Conservation (phyloP, 2,329 filamentous ascomycete genomes). For the Geosmithia morbida region DNA sequence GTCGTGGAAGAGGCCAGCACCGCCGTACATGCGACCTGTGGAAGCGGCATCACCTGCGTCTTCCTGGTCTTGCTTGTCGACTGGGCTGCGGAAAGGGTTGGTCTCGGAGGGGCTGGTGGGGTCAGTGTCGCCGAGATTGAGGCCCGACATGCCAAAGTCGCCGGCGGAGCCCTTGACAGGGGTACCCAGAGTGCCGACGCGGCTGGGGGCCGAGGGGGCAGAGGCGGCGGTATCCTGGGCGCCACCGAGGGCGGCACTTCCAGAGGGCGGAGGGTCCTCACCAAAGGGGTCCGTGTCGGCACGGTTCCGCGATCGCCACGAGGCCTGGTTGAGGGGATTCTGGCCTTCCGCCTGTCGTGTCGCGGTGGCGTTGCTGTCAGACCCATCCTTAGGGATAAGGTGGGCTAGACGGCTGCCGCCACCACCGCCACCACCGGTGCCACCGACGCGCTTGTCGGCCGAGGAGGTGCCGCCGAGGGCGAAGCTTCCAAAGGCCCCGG, state of each 20-base stretch:
- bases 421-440: slow-evolving; percentile 41
- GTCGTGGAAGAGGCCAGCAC: slow-evolving; percentile 14
- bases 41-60: slow-evolving; percentile 35
- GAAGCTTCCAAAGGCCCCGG: slow-evolving; percentile 83
- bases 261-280: slow-evolving; percentile 44
- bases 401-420: slow-evolving; percentile 79
- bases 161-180: slow-evolving; percentile 37
- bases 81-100: slow-evolving; percentile 89
- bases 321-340: slow-evolving; percentile 22
- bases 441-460: slow-evolving; percentile 57
- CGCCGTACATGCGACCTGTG: not conserved
- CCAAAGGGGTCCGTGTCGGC: slow-evolving; percentile 67
- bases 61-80: slow-evolving; percentile 57
- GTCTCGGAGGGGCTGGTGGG: slow-evolving; percentile 86
- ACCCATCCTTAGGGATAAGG: slow-evolving; percentile 66
- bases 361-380: slow-evolving; percentile 41
- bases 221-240: slow-evolving; percentile 46
- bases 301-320: slow-evolving; percentile 45
- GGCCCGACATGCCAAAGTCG: slow-evolving; percentile 49
- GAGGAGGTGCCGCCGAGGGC: slow-evolving; percentile 46
- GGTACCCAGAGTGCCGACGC: slow-evolving; percentile 32
- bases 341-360: slow-evolving; percentile 25
- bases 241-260: slow-evolving; percentile 61
- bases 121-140: slow-evolving; percentile 44
- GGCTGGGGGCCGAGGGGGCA: slow-evolving; percentile 12